phyloP scores from a whole-genome alignment of 179 eudicot species.

The Drosera spatulata region DNA sequence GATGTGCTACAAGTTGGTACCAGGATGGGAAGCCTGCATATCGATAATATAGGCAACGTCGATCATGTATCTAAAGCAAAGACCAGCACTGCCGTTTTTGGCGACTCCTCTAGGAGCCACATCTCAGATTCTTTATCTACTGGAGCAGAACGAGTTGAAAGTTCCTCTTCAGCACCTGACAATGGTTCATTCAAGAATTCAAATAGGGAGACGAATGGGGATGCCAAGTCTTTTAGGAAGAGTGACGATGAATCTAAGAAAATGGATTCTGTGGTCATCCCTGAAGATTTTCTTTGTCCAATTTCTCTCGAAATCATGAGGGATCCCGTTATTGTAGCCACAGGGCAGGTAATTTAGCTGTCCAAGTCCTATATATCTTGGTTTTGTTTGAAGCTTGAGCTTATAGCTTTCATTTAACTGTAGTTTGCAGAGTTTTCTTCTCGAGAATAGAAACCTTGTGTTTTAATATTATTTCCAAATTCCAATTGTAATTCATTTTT shows the following conservation, averaged over 20 bases:
- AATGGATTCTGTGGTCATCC: constrained; percentile 30
- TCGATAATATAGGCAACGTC: constrained; percentile 31
- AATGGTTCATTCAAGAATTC: constrained; percentile 7
- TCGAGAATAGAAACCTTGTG: too few relatives aligned
- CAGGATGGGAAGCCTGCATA: constrained; percentile 34
- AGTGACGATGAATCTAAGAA: constrained; percentile 31
- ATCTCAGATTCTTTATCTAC: constrained; percentile 7
- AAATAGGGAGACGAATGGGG: constrained; percentile 5
- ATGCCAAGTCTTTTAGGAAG: constrained; percentile 8
- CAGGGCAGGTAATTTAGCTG: constrained; percentile 58
- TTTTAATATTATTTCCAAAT: too few relatives aligned
- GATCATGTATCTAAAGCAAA: constrained; percentile 28
- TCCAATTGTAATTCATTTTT: too few relatives aligned
- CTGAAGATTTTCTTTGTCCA: constrained; percentile 74
- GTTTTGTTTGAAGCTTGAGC: too few relatives aligned
- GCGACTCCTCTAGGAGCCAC: constrained; percentile 10
- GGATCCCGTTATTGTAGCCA: constrained; percentile 76
- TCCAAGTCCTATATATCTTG: neutral
- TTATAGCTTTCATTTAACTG: too few relatives aligned
- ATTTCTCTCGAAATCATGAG: constrained; percentile 77
- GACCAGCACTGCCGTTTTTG: constrained; percentile 7
- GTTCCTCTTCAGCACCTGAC: constrained; percentile 19
- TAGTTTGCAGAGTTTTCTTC: too few relatives aligned
- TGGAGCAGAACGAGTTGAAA: constrained; percentile 9
- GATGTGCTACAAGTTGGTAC: constrained; percentile 15